Percentiles rank a stretch among this genome's conserved stretches.
phyloP scores from a whole-genome alignment of 2,329 filamentous ascomycete species.

The Colletotrichum liriopes region DNA sequence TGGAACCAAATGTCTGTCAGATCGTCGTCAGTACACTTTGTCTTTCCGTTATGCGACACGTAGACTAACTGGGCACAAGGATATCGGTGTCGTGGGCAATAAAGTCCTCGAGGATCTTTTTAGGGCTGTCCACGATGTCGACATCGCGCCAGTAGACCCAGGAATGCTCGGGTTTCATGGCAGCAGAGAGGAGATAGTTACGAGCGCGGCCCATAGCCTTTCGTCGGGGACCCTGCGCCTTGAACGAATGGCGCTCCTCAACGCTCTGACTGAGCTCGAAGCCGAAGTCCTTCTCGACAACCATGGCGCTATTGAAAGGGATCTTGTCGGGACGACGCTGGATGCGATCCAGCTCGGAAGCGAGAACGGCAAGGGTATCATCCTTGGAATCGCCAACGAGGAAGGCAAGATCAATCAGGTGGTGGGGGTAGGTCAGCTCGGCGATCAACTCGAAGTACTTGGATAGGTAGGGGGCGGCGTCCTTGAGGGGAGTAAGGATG shows the following conservation, averaged over 20 bases:
- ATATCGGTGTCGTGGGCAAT: constrained; percentile 94
- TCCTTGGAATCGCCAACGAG: constrained; percentile 93
- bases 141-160: constrained; percentile 99
- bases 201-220: constrained; percentile 92
- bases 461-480: constrained; percentile 85
- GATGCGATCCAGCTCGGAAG: constrained; percentile 88
- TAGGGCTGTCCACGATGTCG: constrained; percentile 92
- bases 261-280: constrained; percentile 83
- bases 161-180: constrained; percentile 92
- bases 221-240: constrained; percentile 89
- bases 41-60: background rate
- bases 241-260: constrained; percentile 86
- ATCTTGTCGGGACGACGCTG: constrained; percentile 85
- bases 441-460: constrained; percentile 96
- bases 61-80: constrained; percentile 88
- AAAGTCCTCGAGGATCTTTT: constrained; percentile 93
- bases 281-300: constrained; percentile 94
- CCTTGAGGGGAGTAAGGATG: constrained; percentile 92
- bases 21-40: constrained; percentile 41
- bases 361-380: constrained; percentile 90
- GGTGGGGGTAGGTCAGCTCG: constrained; percentile 92
- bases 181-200: constrained; percentile 89
- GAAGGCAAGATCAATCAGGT: constrained; percentile 95
- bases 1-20: constrained; percentile 94
- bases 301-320: constrained; percentile 86